phyloP scores from a whole-genome alignment of 2,329 filamentous ascomycete species.

The Sclerotinia nivalis region DNA sequence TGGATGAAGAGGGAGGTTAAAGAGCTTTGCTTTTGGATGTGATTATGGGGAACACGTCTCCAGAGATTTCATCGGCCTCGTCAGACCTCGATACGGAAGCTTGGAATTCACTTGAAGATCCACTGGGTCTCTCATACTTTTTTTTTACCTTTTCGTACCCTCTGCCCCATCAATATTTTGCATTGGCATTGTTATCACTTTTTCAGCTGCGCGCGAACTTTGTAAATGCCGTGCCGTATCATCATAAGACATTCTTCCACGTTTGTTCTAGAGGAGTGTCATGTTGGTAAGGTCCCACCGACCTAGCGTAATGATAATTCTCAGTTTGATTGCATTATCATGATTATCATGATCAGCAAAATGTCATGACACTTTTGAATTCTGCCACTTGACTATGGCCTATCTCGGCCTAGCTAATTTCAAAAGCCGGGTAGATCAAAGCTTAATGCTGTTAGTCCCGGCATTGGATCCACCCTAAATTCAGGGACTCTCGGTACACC shows the following conservation, averaged over 20 bases:
- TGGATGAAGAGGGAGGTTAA: conserved; percentile 15
- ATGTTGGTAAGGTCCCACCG: neutral
- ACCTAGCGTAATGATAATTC: neutral
- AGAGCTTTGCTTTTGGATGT: neutral
- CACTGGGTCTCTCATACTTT: neutral
- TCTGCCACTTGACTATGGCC: neutral
- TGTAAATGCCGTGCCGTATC: neutral
- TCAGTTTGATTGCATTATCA: conserved; percentile 2
- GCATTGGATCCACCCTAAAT: neutral
- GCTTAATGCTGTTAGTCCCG: neutral
- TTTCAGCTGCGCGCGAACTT: neutral
- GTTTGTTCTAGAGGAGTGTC: neutral
- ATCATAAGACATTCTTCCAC: conserved; percentile 16
- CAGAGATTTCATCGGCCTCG: neutral
- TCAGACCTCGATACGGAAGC: neutral
- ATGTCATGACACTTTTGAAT: neutral
- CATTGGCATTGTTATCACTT: neutral
- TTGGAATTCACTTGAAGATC: conserved; percentile 1
- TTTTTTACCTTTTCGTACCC: neutral
- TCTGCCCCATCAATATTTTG: conserved; percentile 12
- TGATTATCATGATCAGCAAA: neutral
- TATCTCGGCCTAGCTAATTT: neutral
- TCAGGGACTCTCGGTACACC: neutral
- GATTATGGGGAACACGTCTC: conserved; percentile 2
- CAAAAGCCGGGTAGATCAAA: neutral